A percentile compares a stretch with the other conserved stretches of the same genome.
Conservation (phyloP, 495 filamentous ascomycete genomes). For the Thermothielavioides terrestris region DNA sequence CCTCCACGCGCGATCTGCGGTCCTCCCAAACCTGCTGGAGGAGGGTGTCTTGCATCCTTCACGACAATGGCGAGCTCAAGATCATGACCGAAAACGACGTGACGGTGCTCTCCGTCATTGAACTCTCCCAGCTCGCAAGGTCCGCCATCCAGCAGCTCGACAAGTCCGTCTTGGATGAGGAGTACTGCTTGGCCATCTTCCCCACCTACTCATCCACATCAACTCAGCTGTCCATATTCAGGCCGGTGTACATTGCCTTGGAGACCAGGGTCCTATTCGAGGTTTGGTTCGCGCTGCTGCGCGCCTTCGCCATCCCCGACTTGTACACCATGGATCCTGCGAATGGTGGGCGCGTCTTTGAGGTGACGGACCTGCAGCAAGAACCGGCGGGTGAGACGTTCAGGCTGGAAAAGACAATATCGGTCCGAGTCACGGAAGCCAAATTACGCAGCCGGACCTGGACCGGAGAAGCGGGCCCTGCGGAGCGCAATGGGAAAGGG, state of each 20-base stretch:
- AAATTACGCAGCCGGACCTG: conserved; percentile 38
- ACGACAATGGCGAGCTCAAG: conserved; percentile 93
- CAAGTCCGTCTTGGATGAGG: conserved; percentile 84
- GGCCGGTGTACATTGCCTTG: conserved; percentile 74
- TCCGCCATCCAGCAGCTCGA: conserved; percentile 86
- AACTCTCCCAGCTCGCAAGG: conserved; percentile 80
- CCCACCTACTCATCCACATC: conserved; percentile 63
- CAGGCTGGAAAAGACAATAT: conserved; percentile 51
- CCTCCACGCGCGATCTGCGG: conserved; percentile 39
- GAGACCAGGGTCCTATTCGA: conserved; percentile 87
- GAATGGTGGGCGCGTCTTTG: conserved; percentile 30
- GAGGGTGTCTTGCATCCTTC: conserved; percentile 81
- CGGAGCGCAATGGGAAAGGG: conserved; percentile 27
- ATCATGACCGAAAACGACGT: conserved; percentile 77
- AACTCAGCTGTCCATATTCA: conserved; percentile 53
- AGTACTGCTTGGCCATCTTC: conserved; percentile 91
- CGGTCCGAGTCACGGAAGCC: conserved; percentile 49
- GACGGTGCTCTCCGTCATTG: conserved; percentile 68
- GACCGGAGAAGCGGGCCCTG: conserved; percentile 20
- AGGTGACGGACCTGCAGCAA: conserved; percentile 32
- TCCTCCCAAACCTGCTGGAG: conserved; percentile 54
- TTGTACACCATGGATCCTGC: conserved; percentile 56
- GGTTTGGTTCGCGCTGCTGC: conserved; percentile 90
- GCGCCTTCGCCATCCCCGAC: conserved; percentile 90
- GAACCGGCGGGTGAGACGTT: conserved; percentile 43